Conservation (phyloP, 2,329 filamentous ascomycete species). For the Fusarium beomiforme region DNA sequence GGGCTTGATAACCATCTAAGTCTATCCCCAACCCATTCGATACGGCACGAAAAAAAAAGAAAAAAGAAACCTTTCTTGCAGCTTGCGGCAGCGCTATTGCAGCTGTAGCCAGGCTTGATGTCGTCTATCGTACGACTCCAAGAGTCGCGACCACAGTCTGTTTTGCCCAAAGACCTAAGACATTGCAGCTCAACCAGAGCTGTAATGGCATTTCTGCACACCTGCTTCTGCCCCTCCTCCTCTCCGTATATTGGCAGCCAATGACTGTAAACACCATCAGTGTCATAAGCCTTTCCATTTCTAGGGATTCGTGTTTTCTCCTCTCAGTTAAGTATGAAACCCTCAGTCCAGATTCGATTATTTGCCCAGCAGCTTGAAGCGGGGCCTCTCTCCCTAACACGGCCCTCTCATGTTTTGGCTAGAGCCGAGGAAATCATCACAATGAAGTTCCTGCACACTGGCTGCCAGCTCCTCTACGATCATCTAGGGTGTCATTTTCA, state of each 20-base stretch:
- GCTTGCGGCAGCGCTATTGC: slow-evolving; percentile 20
- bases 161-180: slow-evolving; percentile 26
- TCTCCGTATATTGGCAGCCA: slow-evolving; percentile 12
- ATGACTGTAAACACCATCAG: slow-evolving; percentile 19
- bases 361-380: slow-evolving; percentile 31
- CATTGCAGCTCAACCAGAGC: slow-evolving; percentile 19
- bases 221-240: neutral
- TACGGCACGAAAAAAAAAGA: slow-evolving; percentile 25
- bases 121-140: slow-evolving; percentile 39
- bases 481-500: slow-evolving; percentile 36
- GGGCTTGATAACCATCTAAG: slow-evolving; percentile 20
- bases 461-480: slow-evolving; percentile 31
- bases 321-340: slow-evolving; percentile 3
- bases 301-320: slow-evolving; percentile 1
- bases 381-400: slow-evolving; percentile 20
- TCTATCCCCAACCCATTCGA: slow-evolving; percentile 25
- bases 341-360: slow-evolving; percentile 34
- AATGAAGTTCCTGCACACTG: slow-evolving; percentile 24
- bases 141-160: slow-evolving; percentile 28
- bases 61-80: slow-evolving; percentile 31
- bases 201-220: slow-evolving; percentile 1
- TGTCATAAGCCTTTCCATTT: slow-evolving; percentile 5
- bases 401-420: slow-evolving; percentile 26
- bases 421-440: slow-evolving; percentile 31
- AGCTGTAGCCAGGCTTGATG: slow-evolving; percentile 16